Percentiles rank a stretch among this genome's conserved stretches.
Conservation (phyloP, 176 grass and related monocot genomes). For the Avena eriantha region DNA sequence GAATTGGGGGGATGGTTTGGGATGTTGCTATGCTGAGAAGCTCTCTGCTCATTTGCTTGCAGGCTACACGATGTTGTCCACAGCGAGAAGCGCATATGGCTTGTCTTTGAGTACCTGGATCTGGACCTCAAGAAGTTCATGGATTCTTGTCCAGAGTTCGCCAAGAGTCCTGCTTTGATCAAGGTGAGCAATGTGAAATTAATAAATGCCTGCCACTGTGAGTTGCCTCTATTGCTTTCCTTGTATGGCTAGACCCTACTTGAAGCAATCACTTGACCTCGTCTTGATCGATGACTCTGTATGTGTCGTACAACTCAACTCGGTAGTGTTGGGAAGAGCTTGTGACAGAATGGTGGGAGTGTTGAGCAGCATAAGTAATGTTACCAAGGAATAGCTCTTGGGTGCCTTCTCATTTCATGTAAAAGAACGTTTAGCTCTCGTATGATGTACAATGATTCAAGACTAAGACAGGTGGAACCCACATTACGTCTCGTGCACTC, state of each 20-base stretch:
- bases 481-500: background rate
- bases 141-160: conserved; percentile 87
- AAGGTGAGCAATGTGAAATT: conserved; percentile 52
- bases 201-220: background rate
- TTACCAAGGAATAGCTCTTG: background rate
- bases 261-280: background rate
- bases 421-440: background rate
- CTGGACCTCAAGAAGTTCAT: conserved; percentile 97
- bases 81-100: conserved; percentile 90
- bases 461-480: background rate
- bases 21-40: conserved; percentile 22
- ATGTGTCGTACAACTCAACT: background rate
- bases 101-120: conserved; percentile 93
- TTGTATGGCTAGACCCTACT: background rate
- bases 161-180: conserved; percentile 75
- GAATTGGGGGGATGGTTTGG: background rate
- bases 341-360: background rate
- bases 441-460: background rate
- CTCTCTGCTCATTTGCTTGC: conserved; percentile 1
- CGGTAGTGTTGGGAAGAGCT: background rate
- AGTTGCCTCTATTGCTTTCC: background rate
- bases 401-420: conserved; percentile 11
- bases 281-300: conserved; percentile 16
- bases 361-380: background rate
- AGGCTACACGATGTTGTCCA: conserved; percentile 96